phyloP scores from a whole-genome alignment of 2,329 filamentous ascomycete genomes.

The Fusarium brachygibbosum region DNA sequence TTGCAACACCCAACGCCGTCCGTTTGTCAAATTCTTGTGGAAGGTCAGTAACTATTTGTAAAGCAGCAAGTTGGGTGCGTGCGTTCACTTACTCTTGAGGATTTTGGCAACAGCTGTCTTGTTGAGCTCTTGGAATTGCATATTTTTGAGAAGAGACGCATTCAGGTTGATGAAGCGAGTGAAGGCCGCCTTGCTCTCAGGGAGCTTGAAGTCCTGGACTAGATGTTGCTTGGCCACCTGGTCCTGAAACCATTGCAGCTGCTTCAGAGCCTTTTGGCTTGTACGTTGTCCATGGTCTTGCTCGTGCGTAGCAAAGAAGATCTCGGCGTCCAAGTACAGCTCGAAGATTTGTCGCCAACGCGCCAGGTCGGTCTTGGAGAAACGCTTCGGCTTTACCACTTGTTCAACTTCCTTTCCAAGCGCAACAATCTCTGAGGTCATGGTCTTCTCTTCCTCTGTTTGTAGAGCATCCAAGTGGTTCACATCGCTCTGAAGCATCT shows the following conservation, averaged over 20 bases:
- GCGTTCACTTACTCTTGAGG: constrained; percentile 75
- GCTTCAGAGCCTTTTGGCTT: constrained; percentile 73
- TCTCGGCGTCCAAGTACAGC: constrained; percentile 80
- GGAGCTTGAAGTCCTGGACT: constrained; percentile 72
- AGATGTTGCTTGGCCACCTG: constrained; percentile 73
- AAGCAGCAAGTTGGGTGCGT: background rate
- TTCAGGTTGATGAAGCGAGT: constrained; percentile 80
- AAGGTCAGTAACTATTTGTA: constrained; percentile 22
- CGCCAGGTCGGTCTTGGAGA: constrained; percentile 75
- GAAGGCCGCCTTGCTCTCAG: constrained; percentile 74
- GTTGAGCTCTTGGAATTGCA: constrained; percentile 89
- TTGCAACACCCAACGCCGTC: constrained; percentile 78
- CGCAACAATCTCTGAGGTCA: constrained; percentile 72
- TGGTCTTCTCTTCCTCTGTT: constrained; percentile 71
- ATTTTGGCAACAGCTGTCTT: constrained; percentile 83
- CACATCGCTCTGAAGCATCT: constrained; percentile 79
- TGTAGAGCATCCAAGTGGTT: constrained; percentile 77
- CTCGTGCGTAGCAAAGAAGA: constrained; percentile 87
- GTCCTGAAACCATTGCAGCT: constrained; percentile 79
- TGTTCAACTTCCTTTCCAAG: constrained; percentile 75
- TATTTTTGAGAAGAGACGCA: constrained; percentile 78
- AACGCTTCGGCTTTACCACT: constrained; percentile 73
- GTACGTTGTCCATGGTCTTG: constrained; percentile 75
- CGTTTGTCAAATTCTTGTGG: constrained; percentile 86
- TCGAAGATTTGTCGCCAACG: constrained; percentile 87